These are phyloP conservation scores for Schwanniomyces etchellsii DNA, from an alignment of 1,139 yeast genomes.

Conservation along the genomic window DNA sequence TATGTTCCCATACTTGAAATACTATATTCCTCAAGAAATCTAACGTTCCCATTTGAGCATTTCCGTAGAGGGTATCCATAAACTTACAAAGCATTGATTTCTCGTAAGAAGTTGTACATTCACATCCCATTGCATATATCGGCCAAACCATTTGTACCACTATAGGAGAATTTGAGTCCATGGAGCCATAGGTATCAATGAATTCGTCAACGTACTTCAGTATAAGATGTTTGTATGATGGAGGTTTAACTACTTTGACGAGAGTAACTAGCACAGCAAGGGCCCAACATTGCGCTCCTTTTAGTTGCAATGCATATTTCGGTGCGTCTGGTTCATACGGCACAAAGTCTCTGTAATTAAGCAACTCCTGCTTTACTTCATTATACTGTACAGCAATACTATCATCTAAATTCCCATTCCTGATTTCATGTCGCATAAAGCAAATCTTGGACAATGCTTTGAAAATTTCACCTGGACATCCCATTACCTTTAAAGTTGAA, in stretches of 20 bases:
- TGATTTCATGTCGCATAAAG: conserved; percentile 9
- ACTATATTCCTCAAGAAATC: not conserved
- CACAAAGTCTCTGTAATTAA: conserved; percentile 2
- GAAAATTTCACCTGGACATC: conserved; percentile 14
- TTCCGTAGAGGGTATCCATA: not conserved
- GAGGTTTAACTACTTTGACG: conserved; percentile 6
- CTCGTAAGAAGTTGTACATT: conserved; percentile 1
- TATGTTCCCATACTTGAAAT: not conserved
- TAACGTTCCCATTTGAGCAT: conserved; percentile 1
- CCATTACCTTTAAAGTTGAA: conserved; percentile 12
- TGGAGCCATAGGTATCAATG: conserved; percentile 9
- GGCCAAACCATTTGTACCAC: conserved; percentile 17
- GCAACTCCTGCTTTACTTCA: not conserved
- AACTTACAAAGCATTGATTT: not conserved
- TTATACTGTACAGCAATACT: not conserved
- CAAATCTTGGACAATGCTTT: conserved; percentile 10
- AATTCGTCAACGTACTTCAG: conserved; percentile 10
- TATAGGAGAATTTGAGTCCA: conserved; percentile 9
- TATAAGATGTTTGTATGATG: conserved; percentile 4
- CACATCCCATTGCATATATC: conserved; percentile 9
- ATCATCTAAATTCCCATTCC: conserved; percentile 1
- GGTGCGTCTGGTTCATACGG: not conserved
- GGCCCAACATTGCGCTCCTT: conserved; percentile 14
- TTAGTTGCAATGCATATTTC: conserved; percentile 6
- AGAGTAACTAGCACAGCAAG: conserved; percentile 11